A percentile compares a stretch with the other conserved stretches of the same genome.
These are phyloP conservation scores for Ceratocystis eucalypticola DNA, from an alignment of 2,329 filamentous ascomycete genomes.

Conservation along the genomic window DNA sequence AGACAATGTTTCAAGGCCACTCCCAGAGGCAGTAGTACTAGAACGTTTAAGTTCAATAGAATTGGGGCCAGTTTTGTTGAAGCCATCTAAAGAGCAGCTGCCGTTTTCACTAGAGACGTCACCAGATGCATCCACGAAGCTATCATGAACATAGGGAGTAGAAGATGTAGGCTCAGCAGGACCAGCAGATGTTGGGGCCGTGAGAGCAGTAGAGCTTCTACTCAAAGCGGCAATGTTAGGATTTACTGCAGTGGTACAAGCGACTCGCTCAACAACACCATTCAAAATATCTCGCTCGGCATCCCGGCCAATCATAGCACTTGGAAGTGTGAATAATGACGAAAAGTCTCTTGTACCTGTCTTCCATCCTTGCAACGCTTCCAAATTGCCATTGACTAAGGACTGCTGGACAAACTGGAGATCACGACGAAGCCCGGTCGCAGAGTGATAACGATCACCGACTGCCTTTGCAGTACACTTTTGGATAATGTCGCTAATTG, in stretches of 20 bases:
- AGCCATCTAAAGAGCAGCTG: conserved; percentile 41
- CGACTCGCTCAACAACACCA: conserved; percentile 62
- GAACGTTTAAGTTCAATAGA: conserved; percentile 12
- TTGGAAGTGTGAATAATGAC: conserved; percentile 79
- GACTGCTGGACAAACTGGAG: conserved; percentile 60
- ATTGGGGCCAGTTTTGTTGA: conserved; percentile 30
- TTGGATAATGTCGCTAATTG: conserved; percentile 68
- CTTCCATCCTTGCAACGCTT: conserved; percentile 57
- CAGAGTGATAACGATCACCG: conserved; percentile 76
- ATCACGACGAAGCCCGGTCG: conserved; percentile 73
- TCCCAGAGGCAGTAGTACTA: not conserved
- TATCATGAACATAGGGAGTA: conserved; percentile 37
- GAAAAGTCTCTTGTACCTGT: conserved; percentile 78
- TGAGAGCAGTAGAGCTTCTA: conserved; percentile 23
- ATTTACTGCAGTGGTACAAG: conserved; percentile 45
- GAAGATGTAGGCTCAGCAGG: conserved; percentile 42
- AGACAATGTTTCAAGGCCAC: conserved; percentile 6
- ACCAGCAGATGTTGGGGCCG: conserved; percentile 22
- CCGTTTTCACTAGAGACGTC: conserved; percentile 47
- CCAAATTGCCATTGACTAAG: conserved; percentile 59
- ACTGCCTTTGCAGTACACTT: conserved; percentile 88
- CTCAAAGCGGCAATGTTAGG: conserved; percentile 14
- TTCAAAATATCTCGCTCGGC: conserved; percentile 58
- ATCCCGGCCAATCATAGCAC: conserved; percentile 65
- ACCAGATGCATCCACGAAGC: conserved; percentile 24